Conservation (phyloP, 2,329 filamentous ascomycete species). For the Xylariaceae sp. region DNA sequence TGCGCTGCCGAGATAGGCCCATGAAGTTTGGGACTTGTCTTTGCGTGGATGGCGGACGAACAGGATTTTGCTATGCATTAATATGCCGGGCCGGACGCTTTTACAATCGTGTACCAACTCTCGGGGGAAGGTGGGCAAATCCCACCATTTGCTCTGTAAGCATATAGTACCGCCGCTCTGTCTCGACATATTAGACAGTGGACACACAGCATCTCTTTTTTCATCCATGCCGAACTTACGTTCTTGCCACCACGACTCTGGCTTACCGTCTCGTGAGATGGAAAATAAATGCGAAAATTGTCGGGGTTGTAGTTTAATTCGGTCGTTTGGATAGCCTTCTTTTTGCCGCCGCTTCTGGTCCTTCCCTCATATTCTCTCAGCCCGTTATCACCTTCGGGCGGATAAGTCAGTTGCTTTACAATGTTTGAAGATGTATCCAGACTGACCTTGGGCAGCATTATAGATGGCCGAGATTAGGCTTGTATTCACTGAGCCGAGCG, state of each 20-base stretch:
- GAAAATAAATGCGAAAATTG: conserved; percentile 74
- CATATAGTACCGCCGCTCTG: conserved; percentile 79
- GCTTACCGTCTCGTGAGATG: conserved; percentile 64
- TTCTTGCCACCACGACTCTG: conserved; percentile 58
- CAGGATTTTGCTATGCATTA: conserved; percentile 85
- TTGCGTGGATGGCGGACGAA: conserved; percentile 40
- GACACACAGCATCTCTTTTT: background rate
- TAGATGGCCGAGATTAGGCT: conserved; percentile 59
- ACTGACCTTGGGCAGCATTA: conserved; percentile 51
- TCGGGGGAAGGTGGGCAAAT: conserved; percentile 64
- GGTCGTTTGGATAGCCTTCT: conserved; percentile 26
- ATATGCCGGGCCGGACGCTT: conserved; percentile 63
- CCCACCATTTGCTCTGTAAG: conserved; percentile 69
- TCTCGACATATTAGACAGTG: conserved; percentile 10
- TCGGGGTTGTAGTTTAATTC: conserved; percentile 35
- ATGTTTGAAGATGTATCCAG: background rate
- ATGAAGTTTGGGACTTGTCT: conserved; percentile 44
- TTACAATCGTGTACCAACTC: conserved; percentile 69
- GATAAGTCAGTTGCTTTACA: conserved; percentile 5
- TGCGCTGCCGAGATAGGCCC: conserved; percentile 84
- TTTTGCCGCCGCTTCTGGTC: conserved; percentile 32
- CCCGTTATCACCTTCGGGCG: conserved; percentile 39
- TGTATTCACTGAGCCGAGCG: conserved; percentile 70
- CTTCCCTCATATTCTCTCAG: conserved; percentile 44
- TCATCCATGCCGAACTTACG: conserved; percentile 39